Conservation (phyloP, 345 rosid species). For the Iberis pinnata region DNA sequence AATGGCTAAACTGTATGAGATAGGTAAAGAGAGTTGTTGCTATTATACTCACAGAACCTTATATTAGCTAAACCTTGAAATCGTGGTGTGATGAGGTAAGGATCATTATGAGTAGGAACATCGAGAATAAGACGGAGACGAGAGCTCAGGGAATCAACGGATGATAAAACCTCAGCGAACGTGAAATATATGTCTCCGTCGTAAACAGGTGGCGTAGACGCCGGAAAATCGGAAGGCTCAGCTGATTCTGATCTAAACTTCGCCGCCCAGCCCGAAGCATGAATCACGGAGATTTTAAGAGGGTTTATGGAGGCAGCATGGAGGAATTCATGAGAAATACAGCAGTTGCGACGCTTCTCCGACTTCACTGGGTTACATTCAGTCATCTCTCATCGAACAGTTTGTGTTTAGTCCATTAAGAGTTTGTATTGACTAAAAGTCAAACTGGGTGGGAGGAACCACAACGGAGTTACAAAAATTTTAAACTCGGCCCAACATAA, state of each 20-base stretch:
- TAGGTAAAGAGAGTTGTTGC: background rate
- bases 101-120: constrained; percentile 28
- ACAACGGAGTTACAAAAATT: too few species aligned
- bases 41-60: background rate
- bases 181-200: constrained; percentile 64
- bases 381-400: too few species aligned
- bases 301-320: constrained; percentile 45
- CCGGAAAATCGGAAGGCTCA: constrained; percentile 12
- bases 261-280: constrained; percentile 29
- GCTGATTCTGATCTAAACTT: constrained; percentile 18
- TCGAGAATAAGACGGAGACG: constrained; percentile 50
- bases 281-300: constrained; percentile 49
- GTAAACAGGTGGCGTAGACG: constrained; percentile 31
- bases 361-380: too few species aligned
- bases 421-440: too few species aligned
- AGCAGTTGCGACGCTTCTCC: too few species aligned
- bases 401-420: too few species aligned
- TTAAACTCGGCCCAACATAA: too few species aligned
- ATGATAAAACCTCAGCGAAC: constrained; percentile 40
- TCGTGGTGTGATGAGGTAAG: constrained; percentile 35
- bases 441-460: too few species aligned
- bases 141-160: constrained; percentile 46
- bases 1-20: background rate
- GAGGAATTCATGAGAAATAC: constrained; percentile 59
- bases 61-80: constrained; percentile 26